A percentile compares a stretch with the other conserved stretches of the same genome.
Conservation (phyloP, 768 basidiomycete genomes). For the Termitomyces heimii region DNA sequence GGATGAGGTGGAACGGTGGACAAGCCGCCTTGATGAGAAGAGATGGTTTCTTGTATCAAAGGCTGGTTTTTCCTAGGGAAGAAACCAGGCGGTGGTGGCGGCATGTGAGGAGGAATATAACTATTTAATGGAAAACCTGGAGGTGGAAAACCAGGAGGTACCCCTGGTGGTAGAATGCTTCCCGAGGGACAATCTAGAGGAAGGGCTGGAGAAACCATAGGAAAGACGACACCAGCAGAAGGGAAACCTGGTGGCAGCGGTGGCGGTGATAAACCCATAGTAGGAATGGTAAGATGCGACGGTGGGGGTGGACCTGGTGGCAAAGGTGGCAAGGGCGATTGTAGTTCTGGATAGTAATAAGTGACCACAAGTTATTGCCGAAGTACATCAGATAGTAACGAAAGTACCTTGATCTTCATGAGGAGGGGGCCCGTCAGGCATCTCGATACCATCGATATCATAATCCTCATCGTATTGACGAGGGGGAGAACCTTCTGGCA, state of each 20-base stretch:
- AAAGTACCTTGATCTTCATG: conserved; percentile 17
- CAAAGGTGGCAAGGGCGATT: neutral
- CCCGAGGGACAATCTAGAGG: conserved; percentile 19
- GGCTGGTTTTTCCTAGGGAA: conserved; percentile 51
- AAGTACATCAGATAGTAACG: neutral
- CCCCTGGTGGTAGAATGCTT: conserved; percentile 16
- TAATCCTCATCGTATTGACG: conserved; percentile 43
- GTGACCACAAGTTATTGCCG: neutral
- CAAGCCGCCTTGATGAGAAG: conserved; percentile 50
- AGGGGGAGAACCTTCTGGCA: conserved; percentile 60
- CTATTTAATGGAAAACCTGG: conserved; percentile 21
- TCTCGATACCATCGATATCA: conserved; percentile 76
- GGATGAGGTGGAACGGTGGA: conserved; percentile 28
- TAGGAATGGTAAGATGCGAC: conserved; percentile 16
- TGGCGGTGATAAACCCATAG: conserved; percentile 6
- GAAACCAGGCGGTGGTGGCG: conserved; percentile 59
- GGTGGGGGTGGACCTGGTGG: conserved; percentile 17
- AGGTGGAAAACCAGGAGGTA: conserved; percentile 17
- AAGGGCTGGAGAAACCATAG: neutral
- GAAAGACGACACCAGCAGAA: neutral
- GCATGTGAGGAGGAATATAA: conserved; percentile 23
- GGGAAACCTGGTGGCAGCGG: conserved; percentile 12
- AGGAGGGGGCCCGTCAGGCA: conserved; percentile 82
- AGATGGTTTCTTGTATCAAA: conserved; percentile 67
- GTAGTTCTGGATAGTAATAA: neutral